Evolutionary conservation across 495 filamentous ascomycete genomes (phyloP), one percentile per base, ranked within the genome.

Genomic region (Hypoxylon fuscum): DNA sequence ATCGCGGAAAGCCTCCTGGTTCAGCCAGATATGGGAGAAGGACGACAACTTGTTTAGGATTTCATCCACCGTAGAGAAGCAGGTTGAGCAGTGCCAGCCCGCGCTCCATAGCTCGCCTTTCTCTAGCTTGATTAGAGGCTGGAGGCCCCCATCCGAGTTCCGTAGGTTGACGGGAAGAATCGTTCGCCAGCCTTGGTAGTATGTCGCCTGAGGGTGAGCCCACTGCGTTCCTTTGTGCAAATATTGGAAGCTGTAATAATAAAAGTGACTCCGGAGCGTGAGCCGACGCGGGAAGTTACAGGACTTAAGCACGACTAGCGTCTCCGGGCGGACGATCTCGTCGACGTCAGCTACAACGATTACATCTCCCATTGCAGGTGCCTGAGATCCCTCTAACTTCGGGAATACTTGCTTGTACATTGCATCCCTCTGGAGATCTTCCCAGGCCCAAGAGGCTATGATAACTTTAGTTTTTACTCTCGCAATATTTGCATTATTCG

Each of bases 221-320:
- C 83, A 85, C 58, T 84, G 76, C 21, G 69, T 17, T n/a, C 76
- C 78, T 10, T 67, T 69, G 48, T 83, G 82, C 29, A 76, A 69
- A 34, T 76, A 84, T 68, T 85, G 83, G 69, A 85, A 86, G 53
- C 70, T 75, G 71, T 86, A 86, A 64, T 83, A 83, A 65, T 85
- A 85, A 69, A 83, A 84, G 20, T 74, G 64, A 18, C 72, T 79
- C 12, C 77, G 68, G n/a, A 86, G 75, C 5, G 83, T 85, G 20
- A 83, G 69, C 8, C 83, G 77, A 9, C 72, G 74, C 0, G 83
- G 82, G 68, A 84, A 83, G 2, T 45, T 52, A 72, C 83, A 86
- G 4, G 75, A 72, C 1, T 77, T 76, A 0, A 86, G 74, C 1
- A 79, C 52, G 6, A 65, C 55, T 10, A 85, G 56, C 0, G 79